Evolutionary conservation across 177 flowering plant species (phyloP), one percentile per base, ranked within the genome.

Genomic region (Telopea speciosissima): DNA sequence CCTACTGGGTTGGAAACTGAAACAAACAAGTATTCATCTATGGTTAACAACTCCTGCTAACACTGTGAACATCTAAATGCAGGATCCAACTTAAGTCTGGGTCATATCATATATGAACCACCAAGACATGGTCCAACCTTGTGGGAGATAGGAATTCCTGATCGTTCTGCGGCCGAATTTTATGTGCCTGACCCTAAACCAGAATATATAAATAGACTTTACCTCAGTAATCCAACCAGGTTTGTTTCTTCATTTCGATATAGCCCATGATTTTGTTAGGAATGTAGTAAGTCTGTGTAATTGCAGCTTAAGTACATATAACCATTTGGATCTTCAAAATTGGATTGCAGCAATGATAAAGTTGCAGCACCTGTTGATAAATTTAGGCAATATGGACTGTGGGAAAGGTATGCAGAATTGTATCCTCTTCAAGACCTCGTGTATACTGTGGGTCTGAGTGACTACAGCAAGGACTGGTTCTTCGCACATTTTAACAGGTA

Each of bases 331-430:
- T 36, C 40, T 49, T 49, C 14, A 49, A 49, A 49, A 11, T 9
- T 49, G 54, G 54, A 49, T 13, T 49, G 54, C 54, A 49, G 54
- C 54, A 49, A 49, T 12, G 19, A 49, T 49, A 49, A 49, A 12
- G 54, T 3, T 13, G 11, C 54, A 49, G 19, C 17, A 49, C 54
- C 14, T 49, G 54, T 61, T 56, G 16, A 42, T 84, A 92, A 95
- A 73, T 90, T 77, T 74, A 83, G 96, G 78, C 98, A 92, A 33
- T 92, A 92, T 73, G 98, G 98, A 8, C 75, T 92, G 66, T 92
- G 96, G 97, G 97, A 90, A 52, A 84, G 93, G 75, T 90, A 92
- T 54, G 68, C 91, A 1, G 91, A 89, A 16, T 59, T 87, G 24
- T 89, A 92, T 71, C 90, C 94, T 16, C 62, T 81, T 9, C 76